Percentiles rank a stretch among this genome's conserved stretches.
These are phyloP conservation scores for Ogataea trehaloabstinens DNA, from an alignment of 805 yeast species.

Conservation along the genomic window DNA sequence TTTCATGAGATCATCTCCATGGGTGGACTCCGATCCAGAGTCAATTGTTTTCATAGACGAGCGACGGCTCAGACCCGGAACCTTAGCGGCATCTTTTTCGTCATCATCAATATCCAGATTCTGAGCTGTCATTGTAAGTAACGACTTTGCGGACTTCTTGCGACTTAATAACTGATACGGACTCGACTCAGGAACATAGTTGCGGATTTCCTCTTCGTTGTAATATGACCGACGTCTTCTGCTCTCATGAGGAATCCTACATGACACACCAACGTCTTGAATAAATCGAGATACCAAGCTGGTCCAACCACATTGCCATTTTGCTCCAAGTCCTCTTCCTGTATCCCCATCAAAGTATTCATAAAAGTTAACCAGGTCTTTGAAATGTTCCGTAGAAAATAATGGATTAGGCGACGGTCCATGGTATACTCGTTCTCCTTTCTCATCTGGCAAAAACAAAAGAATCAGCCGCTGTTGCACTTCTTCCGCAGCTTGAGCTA, in stretches of 20 bases:
- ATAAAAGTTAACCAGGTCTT: conserved; percentile 72
- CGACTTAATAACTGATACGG: conserved; percentile 42
- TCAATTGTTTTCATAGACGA: conserved; percentile 27
- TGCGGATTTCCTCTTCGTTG: conserved; percentile 36
- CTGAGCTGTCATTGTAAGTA: conserved; percentile 64
- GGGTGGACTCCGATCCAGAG: conserved; percentile 17
- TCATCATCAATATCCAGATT: conserved; percentile 67
- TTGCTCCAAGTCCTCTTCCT: conserved; percentile 90
- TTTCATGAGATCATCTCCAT: conserved; percentile 33
- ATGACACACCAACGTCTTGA: conserved; percentile 79
- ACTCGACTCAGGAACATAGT: conserved; percentile 44
- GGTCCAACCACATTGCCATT: conserved; percentile 97
- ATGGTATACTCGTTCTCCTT: conserved; percentile 67
- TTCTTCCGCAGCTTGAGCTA: conserved; percentile 89
- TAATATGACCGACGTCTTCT: conserved; percentile 27
- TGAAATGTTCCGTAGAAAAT: conserved; percentile 65
- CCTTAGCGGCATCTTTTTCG: conserved; percentile 38
- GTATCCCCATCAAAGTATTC: conserved; percentile 94
- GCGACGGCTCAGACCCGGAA: conserved; percentile 34
- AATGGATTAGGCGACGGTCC: conserved; percentile 56
- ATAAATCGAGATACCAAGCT: conserved; percentile 89
- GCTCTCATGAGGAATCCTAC: conserved; percentile 46
- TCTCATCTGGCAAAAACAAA: conserved; percentile 66
- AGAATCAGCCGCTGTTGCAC: conserved; percentile 81
- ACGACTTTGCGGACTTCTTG: conserved; percentile 73